These are phyloP conservation scores for Tulasnella sp. DNA, from an alignment of 768 basidiomycete genomes.

Conservation along the genomic window DNA sequence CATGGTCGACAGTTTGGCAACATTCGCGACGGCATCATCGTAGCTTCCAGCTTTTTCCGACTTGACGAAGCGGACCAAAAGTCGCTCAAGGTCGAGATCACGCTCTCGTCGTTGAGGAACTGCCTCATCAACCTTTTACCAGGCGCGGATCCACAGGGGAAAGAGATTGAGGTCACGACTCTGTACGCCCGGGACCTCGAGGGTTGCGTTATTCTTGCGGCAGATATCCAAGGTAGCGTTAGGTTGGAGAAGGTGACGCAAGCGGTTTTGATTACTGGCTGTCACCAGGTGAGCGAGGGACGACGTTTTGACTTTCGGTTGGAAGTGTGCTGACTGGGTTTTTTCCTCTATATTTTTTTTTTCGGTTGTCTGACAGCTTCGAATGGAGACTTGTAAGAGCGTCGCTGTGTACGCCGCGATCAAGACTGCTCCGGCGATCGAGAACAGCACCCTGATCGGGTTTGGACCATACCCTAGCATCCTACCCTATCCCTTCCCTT, in stretches of 20 bases:
- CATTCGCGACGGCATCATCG: background rate
- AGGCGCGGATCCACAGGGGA: background rate
- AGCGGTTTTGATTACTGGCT: background rate
- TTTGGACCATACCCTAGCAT: background rate
- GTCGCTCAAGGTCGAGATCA: constrained; percentile 1
- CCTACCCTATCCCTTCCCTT: background rate
- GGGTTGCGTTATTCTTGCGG: background rate
- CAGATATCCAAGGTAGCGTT: background rate
- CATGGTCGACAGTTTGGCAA: background rate
- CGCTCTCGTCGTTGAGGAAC: background rate
- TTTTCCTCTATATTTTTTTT: background rate
- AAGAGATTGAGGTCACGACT: background rate
- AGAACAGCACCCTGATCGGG: background rate
- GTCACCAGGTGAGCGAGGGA: constrained; percentile 1
- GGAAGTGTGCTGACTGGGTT: too few species aligned
- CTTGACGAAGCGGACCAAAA: background rate
- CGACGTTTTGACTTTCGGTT: too few species aligned
- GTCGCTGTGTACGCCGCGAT: background rate
- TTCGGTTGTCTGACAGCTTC: background rate
- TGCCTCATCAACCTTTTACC: constrained; percentile 14
- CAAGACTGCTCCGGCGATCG: constrained; percentile 3
- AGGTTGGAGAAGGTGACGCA: background rate
- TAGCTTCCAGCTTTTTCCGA: background rate
- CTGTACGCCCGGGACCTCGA: background rate
- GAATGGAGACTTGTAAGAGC: background rate